Evolutionary conservation across 148 eudicot genomes (phyloP).

Genomic region (Drosera capensis): DNA sequence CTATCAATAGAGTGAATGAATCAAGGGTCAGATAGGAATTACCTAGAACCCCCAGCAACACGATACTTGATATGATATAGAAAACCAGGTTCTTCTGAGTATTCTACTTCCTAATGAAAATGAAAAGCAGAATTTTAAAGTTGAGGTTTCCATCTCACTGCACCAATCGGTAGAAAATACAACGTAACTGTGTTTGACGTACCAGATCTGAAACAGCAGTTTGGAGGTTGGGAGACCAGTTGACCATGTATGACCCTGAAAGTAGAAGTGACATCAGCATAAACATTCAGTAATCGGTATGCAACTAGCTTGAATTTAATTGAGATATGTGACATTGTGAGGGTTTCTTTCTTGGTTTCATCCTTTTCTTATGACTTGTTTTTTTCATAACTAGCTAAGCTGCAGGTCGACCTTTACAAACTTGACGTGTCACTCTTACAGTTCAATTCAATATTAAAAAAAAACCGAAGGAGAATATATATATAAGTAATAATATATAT

Average conservation of each 20-base stretch:
- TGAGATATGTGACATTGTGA: no score
- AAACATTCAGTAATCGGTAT: not conserved
- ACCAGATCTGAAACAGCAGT: slow-evolving; percentile 99
- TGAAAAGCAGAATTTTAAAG: slow-evolving; percentile 3
- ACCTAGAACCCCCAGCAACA: slow-evolving; percentile 97
- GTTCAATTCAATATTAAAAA: no score
- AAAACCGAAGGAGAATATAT: no score
- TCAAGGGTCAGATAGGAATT: slow-evolving; percentile 5
- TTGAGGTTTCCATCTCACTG: not conserved
- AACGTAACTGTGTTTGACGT: no score
- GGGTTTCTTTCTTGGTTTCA: no score
- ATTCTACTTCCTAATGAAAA: slow-evolving; percentile 82
- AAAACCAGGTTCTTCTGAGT: slow-evolving; percentile 92
- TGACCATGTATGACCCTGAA: slow-evolving; percentile 98
- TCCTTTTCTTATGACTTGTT: no score
- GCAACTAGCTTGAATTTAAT: no score
- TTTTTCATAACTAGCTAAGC: no score
- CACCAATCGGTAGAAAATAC: not conserved
- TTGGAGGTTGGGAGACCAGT: slow-evolving; percentile 95
- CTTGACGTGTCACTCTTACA: no score
- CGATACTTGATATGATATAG: slow-evolving; percentile 88
- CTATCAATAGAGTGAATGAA: not conserved
- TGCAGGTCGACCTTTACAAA: no score
- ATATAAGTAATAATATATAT: no score
- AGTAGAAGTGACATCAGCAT: slow-evolving; percentile 6